Conservation (phyloP, 768 basidiomycete species). For the Pisolithus microcarpus region DNA sequence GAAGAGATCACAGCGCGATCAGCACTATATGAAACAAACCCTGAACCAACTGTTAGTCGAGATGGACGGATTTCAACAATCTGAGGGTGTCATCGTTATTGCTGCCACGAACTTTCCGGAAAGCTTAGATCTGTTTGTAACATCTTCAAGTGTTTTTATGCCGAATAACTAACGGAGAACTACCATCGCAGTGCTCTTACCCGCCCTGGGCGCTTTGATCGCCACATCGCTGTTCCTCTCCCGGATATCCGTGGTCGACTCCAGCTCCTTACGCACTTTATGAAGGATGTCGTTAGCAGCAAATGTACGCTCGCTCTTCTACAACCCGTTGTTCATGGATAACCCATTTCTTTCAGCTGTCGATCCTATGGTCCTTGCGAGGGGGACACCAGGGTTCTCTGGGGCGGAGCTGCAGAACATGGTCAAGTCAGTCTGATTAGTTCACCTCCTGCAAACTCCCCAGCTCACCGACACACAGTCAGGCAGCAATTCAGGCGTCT, state of each 20-base stretch:
- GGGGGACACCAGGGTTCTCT: conserved; percentile 93
- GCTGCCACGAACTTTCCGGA: conserved; percentile 98
- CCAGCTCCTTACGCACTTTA: conserved; percentile 90
- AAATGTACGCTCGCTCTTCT: conserved; percentile 34
- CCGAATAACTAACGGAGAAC: conserved; percentile 9
- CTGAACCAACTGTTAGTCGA: conserved; percentile 95
- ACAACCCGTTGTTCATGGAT: background rate
- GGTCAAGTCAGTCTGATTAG: conserved; percentile 71
- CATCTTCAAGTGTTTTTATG: conserved; percentile 11
- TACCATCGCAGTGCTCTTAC: conserved; percentile 66
- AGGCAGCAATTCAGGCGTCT: conserved; percentile 93
- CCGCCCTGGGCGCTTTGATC: conserved; percentile 94
- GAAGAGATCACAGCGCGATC: conserved; percentile 75
- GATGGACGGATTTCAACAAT: conserved; percentile 93
- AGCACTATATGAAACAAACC: conserved; percentile 89
- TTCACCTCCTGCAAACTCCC: background rate
- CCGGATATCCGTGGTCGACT: conserved; percentile 92
- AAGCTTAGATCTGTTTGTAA: conserved; percentile 74
- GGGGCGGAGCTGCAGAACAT: conserved; percentile 97
- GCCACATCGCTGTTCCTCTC: conserved; percentile 83
- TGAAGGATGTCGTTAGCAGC: conserved; percentile 67
- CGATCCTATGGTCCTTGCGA: conserved; percentile 81
- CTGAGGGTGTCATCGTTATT: conserved; percentile 91
- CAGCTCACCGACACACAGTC: conserved; percentile 30
- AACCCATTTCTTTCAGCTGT: conserved; percentile 42